phyloP scores from a whole-genome alignment of 768 basidiomycete species.

The Xerocomus potaroensis region DNA sequence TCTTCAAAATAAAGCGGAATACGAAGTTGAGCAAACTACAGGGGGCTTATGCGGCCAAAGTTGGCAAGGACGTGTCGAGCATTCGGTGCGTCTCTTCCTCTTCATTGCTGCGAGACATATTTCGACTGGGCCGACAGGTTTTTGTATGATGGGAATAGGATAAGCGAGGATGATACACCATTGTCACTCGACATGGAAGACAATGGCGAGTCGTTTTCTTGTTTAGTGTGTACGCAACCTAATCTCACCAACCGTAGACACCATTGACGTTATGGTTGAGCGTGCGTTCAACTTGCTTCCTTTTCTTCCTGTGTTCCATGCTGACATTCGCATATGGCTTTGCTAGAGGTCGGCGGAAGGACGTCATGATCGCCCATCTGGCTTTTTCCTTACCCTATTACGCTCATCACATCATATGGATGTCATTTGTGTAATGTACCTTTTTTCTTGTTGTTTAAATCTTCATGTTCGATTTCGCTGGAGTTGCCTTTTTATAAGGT shows the following conservation, averaged over 20 bases:
- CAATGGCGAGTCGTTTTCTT: conserved; percentile 51
- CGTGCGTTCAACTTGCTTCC: conserved; percentile 46
- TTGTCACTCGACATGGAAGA: conserved; percentile 83
- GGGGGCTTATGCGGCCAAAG: conserved; percentile 87
- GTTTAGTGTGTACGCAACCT: not conserved
- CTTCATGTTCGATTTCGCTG: not conserved
- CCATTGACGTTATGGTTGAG: conserved; percentile 96
- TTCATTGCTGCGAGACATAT: not conserved
- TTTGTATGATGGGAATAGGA: conserved; percentile 84
- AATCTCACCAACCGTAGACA: conserved; percentile 44
- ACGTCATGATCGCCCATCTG: conserved; percentile 9
- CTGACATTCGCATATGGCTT: too few species aligned
- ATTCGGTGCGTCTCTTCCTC: conserved; percentile 60
- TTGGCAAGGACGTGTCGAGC: conserved; percentile 82
- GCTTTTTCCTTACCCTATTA: not conserved
- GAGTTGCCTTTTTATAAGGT: not conserved
- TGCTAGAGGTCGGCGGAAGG: conserved; percentile 17
- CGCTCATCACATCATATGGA: not conserved
- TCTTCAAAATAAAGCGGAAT: conserved; percentile 95
- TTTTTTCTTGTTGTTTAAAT: not conserved
- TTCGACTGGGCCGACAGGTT: conserved; percentile 50
- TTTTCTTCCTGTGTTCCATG: too few species aligned
- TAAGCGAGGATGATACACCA: conserved; percentile 89
- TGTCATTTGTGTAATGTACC: conserved; percentile 1
- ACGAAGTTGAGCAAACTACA: conserved; percentile 92